Evolutionary conservation across 139 green algal genomes (phyloP).

Genomic region (Tetradesmus obliquus): DNA sequence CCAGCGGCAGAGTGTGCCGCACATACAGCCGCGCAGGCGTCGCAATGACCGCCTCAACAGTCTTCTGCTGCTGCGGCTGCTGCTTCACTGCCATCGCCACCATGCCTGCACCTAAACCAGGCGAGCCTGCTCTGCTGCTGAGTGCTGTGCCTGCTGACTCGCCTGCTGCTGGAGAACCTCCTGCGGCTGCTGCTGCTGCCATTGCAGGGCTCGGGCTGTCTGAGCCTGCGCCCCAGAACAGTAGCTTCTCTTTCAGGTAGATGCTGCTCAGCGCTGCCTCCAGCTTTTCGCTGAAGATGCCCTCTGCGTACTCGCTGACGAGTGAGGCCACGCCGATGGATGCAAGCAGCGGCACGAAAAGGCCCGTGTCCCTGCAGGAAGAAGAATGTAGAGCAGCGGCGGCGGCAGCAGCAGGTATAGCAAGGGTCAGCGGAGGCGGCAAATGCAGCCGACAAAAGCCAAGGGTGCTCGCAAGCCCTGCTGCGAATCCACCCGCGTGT

Average conservation of each 20-base stretch:
- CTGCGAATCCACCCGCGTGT: no score
- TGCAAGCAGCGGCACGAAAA: slow-evolving; percentile 68
- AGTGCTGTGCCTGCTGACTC: neutral
- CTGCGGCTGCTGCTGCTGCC: neutral
- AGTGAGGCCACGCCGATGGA: slow-evolving; percentile 65
- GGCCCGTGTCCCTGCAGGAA: slow-evolving; percentile 53
- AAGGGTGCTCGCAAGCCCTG: neutral
- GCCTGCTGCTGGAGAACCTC: neutral
- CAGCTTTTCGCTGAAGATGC: slow-evolving; percentile 52
- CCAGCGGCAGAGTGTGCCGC: slow-evolving; percentile 66
- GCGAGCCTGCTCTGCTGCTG: neutral
- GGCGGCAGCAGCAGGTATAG: neutral
- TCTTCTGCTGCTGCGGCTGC: slow-evolving; percentile 11
- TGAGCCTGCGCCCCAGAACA: slow-evolving; percentile 59
- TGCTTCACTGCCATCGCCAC: neutral
- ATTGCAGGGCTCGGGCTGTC: neutral
- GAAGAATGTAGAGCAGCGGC: neutral
- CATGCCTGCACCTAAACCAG: neutral
- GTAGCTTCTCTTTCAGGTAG: slow-evolving; percentile 59
- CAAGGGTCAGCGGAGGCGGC: neutral
- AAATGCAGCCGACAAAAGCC: neutral
- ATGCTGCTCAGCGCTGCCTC: slow-evolving; percentile 53
- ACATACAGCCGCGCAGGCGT: slow-evolving; percentile 65
- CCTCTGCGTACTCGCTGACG: slow-evolving; percentile 67
- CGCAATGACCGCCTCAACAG: slow-evolving; percentile 63